phyloP scores from a whole-genome alignment of 2,329 filamentous ascomycete genomes.

The Neobulgaria alba region DNA sequence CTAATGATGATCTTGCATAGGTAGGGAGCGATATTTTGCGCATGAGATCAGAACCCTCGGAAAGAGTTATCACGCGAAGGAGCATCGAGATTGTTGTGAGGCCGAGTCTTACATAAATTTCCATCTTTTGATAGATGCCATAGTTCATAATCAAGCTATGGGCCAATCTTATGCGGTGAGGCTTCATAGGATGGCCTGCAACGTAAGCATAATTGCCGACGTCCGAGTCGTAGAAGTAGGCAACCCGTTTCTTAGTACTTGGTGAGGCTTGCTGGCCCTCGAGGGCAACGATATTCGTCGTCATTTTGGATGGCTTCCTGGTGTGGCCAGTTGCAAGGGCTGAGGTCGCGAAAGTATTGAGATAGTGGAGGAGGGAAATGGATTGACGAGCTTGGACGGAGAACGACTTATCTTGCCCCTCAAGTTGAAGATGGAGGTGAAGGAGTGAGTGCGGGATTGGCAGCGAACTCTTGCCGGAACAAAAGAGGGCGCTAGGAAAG shows the following conservation, averaged over 20 bases:
- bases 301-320: conserved; percentile 16
- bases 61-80: too few relatives aligned
- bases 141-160: conserved; percentile 96
- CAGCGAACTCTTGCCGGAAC: too few relatives aligned
- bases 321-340: background rate
- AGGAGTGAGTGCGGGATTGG: too few relatives aligned
- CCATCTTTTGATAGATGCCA: conserved; percentile 92
- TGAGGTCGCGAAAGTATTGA: background rate
- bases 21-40: too few relatives aligned
- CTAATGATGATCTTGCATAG: too few relatives aligned
- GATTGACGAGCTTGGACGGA: background rate
- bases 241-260: conserved; percentile 68
- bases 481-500: too few relatives aligned
- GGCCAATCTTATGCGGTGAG: conserved; percentile 87
- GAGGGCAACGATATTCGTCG: conserved; percentile 39
- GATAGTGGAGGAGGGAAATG: background rate
- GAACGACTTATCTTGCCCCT: background rate
- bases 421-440: too few relatives aligned
- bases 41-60: too few relatives aligned
- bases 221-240: conserved; percentile 97
- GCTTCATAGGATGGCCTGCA: conserved; percentile 97
- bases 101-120: conserved; percentile 81
- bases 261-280: conserved; percentile 43
- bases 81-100: too few relatives aligned
- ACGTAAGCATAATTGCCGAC: conserved; percentile 98